Base-by-base conservation (phyloP, 1,139 yeast genomes). In the Magnusiomyces sp. region DNA sequence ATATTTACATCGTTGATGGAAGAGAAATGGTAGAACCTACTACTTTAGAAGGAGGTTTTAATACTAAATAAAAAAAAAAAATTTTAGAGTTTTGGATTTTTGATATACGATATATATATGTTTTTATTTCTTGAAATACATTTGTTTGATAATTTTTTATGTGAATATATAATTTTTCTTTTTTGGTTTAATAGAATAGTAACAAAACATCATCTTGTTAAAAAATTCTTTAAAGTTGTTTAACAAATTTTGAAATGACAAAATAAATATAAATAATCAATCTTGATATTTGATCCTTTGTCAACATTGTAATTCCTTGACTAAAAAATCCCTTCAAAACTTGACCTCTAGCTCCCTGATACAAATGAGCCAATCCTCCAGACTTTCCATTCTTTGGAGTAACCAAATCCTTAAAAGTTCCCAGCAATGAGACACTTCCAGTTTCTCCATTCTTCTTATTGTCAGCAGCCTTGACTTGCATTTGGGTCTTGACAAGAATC, bases 281-380 rank as follows among this genome's bases (percentile, higher is more conserved):
- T 14, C 60, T 51, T 13, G 68, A 61, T 42, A 65, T 62, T 50
- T 62, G 59, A 49, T 65, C 69, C 53, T 65, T 64, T 44, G 67
- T 61, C 56, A 63, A 56, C 69, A 65, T 65, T 33, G 69, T 64
- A 51, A 65, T 63, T 3, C 69, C 69, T 52, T 65, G 69, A 33
- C 62, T 56, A 54, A 65, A 65, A 53, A 65, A 64, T 13, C 69
- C 68, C 53, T 65, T 64, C 45, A 65, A 53, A n/a, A 65, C 56
- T 54, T 65, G 69, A 43, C 62, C 64, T 23, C 59, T 52, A 19
- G 63, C 61, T 10, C 95, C 95, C 60, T 77, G 81, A 67, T 83
- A 85, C 68, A 84, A 74, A 9, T 88, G 88, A 45, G 78, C 64
- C 2, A 77, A 63, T 59, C 96, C 96, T 63, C 84, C 80, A 43